Conservation (phyloP, 1,284 basidiomycete species). For the Tilletia indica region DNA sequence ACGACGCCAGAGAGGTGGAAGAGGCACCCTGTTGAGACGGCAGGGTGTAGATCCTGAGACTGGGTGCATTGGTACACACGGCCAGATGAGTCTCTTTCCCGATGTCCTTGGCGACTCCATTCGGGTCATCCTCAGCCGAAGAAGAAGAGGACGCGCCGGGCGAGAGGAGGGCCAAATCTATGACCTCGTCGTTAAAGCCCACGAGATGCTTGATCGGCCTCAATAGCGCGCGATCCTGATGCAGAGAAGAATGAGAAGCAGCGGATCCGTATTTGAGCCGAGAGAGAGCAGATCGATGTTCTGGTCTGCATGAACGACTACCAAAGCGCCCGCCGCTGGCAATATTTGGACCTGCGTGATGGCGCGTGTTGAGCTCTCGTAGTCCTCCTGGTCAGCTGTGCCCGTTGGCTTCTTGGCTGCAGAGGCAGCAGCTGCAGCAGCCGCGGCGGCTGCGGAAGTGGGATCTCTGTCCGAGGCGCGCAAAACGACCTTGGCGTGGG, state of each 20-base stretch:
- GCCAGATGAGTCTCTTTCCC: conserved; percentile 73
- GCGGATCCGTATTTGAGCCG: not conserved
- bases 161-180: conserved; percentile 66
- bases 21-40: not conserved
- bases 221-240: conserved; percentile 66
- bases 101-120: conserved; percentile 28
- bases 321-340: conserved; percentile 58
- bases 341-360: conserved; percentile 43
- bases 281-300: conserved; percentile 75
- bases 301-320: conserved; percentile 86
- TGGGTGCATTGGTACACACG: conserved; percentile 89
- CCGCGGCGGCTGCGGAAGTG: not conserved
- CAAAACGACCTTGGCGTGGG: conserved; percentile 26
- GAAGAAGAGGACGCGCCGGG: conserved; percentile 39
- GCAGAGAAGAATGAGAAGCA: not conserved
- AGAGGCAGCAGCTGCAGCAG: not conserved
- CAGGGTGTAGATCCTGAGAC: conserved; percentile 78
- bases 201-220: conserved; percentile 69
- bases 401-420: not conserved
- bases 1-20: not conserved
- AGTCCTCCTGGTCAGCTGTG: conserved; percentile 29
- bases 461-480: conserved; percentile 12
- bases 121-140: conserved; percentile 26
- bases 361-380: conserved; percentile 39
- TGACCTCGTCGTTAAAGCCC: conserved; percentile 97